A percentile compares a stretch with the other conserved stretches of the same genome.
These are phyloP conservation scores for Cystoderma amianthinum DNA, from an alignment of 768 basidiomycete species.

Conservation along the genomic window DNA sequence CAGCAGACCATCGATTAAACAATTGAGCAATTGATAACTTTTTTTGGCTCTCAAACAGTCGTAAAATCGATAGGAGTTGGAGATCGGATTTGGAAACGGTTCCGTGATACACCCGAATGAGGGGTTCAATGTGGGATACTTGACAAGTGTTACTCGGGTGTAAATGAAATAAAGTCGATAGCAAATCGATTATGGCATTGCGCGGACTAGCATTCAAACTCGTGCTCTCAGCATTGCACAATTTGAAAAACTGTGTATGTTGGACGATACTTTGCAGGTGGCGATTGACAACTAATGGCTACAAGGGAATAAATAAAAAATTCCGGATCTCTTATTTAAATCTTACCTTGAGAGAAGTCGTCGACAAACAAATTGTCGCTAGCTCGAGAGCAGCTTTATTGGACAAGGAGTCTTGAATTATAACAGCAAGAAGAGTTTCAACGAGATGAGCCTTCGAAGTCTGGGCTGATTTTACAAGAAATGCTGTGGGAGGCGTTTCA, in stretches of 20 bases:
- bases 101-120: conserved; percentile 70
- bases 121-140: conserved; percentile 71
- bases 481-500: conserved; percentile 24
- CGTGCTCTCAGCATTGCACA: conserved; percentile 22
- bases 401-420: conserved; percentile 54
- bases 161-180: conserved; percentile 63
- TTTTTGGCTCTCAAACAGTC: conserved; percentile 68
- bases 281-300: conserved; percentile 71
- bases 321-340: background rate
- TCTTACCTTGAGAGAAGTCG: conserved; percentile 57
- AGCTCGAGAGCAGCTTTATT: conserved; percentile 34
- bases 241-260: conserved; percentile 52
- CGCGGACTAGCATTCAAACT: conserved; percentile 22
- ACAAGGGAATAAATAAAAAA: conserved; percentile 9
- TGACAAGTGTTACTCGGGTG: conserved; percentile 85
- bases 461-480: conserved; percentile 19
- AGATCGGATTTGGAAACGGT: conserved; percentile 62
- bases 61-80: conserved; percentile 66
- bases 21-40: conserved; percentile 59
- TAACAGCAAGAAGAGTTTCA: conserved; percentile 63
- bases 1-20: conserved; percentile 59
- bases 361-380: conserved; percentile 28
- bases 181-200: conserved; percentile 43
- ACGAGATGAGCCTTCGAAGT: conserved; percentile 49
- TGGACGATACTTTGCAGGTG: conserved; percentile 72